Base-by-base conservation (phyloP, 108 stramenopile species). In the Licmophora abbreviata region DNA sequence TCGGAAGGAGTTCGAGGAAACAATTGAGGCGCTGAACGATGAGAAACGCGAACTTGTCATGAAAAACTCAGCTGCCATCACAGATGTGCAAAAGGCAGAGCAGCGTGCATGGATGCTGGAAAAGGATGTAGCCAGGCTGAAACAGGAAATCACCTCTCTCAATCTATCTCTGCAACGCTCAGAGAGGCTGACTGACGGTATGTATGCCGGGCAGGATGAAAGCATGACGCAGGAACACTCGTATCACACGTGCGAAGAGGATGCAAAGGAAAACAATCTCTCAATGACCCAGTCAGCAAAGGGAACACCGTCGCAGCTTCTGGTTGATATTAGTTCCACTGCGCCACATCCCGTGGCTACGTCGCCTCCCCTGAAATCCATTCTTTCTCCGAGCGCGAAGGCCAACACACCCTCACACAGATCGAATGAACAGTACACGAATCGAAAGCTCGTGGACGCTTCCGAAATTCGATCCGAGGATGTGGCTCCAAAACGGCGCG, bases 41-140 rank as follows among this genome's bases (percentile, higher is more conserved):
- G 89, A 91, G 52, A 91, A 87, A 47, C 72, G 85, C 1, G 78
- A 85, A 28, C 68, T 91, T 9, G 59, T 91, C 11, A 87, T 91
- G 89, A 77, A 71, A 42, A 77, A 84, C 44, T 77, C 83, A 23
- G 76, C 89, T 10, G 76, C 79, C 10, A 56, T 68, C 9, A 73
- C 76, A 22, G 85, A 87, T 27, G 69, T 73, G 14, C 75, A 82
- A 22, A 86, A 82, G 51, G 83, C 85, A 24, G 81, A 85, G 41
- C 59, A 73, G 42, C 67, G 80, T 20, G 65, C 81, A 14, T 85
- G 80, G 80, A 69, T 82, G 42, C 50, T 75, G 4, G 79, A 92
- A 35, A 66, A 83, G 42, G 83, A 87, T 29, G 66, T 86, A 27
- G 48, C 59, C 1, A 72, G 56, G 41, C 30, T 92, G 32, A 74